phyloP scores from a whole-genome alignment of 2,329 filamentous ascomycete species.

The Pseudohalonectria lignicola region DNA sequence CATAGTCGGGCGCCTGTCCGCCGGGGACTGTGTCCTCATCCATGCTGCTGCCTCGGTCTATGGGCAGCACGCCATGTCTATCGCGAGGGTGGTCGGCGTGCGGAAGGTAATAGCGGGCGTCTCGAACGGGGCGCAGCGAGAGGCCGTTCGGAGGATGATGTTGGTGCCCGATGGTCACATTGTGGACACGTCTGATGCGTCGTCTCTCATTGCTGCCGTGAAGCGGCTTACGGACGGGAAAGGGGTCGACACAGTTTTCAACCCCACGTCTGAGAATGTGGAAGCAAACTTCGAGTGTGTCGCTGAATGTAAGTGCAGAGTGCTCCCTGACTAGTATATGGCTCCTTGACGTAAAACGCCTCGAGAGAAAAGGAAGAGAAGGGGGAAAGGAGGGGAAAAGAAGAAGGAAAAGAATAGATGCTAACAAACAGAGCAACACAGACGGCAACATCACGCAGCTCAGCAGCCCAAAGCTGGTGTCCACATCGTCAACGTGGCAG shows the following conservation, averaged over 20 bases:
- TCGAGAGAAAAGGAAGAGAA: too few relatives aligned
- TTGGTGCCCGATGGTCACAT: slow-evolving; percentile 22
- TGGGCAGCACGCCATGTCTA: slow-evolving; percentile 29
- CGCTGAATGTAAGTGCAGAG: slow-evolving; percentile 8
- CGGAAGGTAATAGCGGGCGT: slow-evolving; percentile 29
- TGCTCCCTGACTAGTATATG: background rate
- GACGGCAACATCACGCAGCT: too few relatives aligned
- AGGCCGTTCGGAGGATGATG: slow-evolving; percentile 16
- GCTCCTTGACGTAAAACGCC: too few relatives aligned
- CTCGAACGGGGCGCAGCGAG: slow-evolving; percentile 20
- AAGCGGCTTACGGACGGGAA: slow-evolving; percentile 16
- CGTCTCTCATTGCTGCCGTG: slow-evolving; percentile 13
- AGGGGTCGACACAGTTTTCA: slow-evolving; percentile 33
- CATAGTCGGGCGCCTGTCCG: slow-evolving; percentile 14
- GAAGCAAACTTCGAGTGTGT: slow-evolving; percentile 22
- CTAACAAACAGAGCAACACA: too few relatives aligned
- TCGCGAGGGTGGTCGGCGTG: slow-evolving; percentile 28
- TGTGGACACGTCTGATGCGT: slow-evolving; percentile 4
- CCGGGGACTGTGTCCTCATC: slow-evolving; percentile 25
- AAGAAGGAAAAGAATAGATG: too few relatives aligned
- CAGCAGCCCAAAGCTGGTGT: too few relatives aligned
- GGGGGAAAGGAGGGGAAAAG: too few relatives aligned
- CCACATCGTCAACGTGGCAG: too few relatives aligned
- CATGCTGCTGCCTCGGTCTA: slow-evolving; percentile 28
- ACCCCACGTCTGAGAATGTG: slow-evolving; percentile 26